Evolutionary conservation across 1,139 yeast species (phyloP).

Genomic region (Magnusiomyces sp.): DNA sequence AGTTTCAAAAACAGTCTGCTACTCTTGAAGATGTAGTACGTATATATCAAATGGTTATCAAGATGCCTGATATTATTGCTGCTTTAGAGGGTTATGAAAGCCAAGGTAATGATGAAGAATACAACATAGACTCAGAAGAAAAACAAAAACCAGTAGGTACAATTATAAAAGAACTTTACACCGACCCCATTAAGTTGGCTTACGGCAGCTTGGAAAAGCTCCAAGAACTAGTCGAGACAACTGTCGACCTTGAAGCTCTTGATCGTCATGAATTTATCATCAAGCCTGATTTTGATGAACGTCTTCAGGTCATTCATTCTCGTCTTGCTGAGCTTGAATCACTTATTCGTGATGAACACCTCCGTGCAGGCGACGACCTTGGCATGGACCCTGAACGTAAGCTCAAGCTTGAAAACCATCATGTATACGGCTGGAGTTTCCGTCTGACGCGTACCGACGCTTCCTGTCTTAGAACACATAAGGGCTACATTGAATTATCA

Average conservation of each 20-base stretch:
- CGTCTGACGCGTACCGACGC: conserved; percentile 88
- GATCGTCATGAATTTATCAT: conserved; percentile 75
- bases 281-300: conserved; percentile 82
- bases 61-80: conserved; percentile 59
- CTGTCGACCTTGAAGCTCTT: conserved; percentile 77
- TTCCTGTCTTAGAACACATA: conserved; percentile 54
- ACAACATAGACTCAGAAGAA: conserved; percentile 17
- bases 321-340: conserved; percentile 48
- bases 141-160: conserved; percentile 28
- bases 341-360: conserved; percentile 53
- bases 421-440: conserved; percentile 87
- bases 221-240: conserved; percentile 83
- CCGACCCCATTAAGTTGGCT: conserved; percentile 44
- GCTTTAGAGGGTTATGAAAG: conserved; percentile 36
- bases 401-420: conserved; percentile 79
- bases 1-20: conserved; percentile 44
- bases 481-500: conserved; percentile 64
- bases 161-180: conserved; percentile 44
- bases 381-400: conserved; percentile 79
- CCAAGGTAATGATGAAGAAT: conserved; percentile 17
- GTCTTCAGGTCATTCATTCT: conserved; percentile 51
- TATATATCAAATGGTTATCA: conserved; percentile 67
- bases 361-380: conserved; percentile 62
- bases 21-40: conserved; percentile 83
- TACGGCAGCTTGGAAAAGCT: conserved; percentile 51